phyloP scores from a whole-genome alignment of 2,329 filamentous ascomycete species.

The Paecilomyces dactylethromorphus region DNA sequence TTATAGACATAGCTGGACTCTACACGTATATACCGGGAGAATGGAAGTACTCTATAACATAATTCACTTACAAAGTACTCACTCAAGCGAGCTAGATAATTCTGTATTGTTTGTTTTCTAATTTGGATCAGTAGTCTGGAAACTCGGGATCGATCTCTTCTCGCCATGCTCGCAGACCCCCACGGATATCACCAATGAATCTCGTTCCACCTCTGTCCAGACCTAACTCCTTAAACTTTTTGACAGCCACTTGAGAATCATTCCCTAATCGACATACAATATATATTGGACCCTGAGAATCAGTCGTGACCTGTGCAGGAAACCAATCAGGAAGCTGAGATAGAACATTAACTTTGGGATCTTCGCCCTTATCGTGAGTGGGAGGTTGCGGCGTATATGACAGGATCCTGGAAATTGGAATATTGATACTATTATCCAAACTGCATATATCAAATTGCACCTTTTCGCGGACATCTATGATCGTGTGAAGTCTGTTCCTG shows the following conservation, averaged over 20 bases:
- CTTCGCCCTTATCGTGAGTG: not conserved
- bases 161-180: constrained; percentile 38
- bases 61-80: too few species aligned
- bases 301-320: constrained; percentile 16
- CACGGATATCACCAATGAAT: constrained; percentile 35
- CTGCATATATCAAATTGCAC: constrained; percentile 78
- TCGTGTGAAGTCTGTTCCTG: constrained; percentile 39
- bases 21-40: too few species aligned
- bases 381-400: constrained; percentile 12
- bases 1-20: too few species aligned
- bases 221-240: constrained; percentile 33
- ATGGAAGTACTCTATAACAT: too few species aligned
- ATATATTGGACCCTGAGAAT: constrained; percentile 29
- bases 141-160: constrained; percentile 34
- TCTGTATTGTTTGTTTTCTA: too few species aligned
- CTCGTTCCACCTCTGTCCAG: constrained; percentile 25
- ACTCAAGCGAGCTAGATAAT: too few species aligned
- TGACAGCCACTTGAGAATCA: constrained; percentile 41
- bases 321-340: constrained; percentile 18
- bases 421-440: constrained; percentile 65
- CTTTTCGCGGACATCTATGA: constrained; percentile 79
- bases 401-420: constrained; percentile 39
- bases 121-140: constrained; percentile 33
- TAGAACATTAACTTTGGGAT: not conserved
- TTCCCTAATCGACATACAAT: constrained; percentile 45